These are phyloP conservation scores for Mycosarcoma mackinlayi DNA, from an alignment of 1,284 basidiomycete genomes.

Conservation along the genomic window DNA sequence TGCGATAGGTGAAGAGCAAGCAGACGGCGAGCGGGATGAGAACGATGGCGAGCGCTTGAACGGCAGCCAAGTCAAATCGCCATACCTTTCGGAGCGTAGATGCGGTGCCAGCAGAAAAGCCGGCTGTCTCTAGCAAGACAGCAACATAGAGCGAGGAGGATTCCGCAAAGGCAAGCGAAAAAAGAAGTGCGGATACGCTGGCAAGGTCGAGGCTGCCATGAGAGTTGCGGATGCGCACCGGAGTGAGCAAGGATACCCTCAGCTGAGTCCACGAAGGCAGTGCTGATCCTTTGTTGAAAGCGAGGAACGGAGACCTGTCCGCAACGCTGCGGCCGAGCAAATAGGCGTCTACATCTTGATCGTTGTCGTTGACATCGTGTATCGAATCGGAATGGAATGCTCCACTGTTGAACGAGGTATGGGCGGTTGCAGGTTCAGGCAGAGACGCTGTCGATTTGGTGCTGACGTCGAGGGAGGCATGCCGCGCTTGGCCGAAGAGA, in stretches of 20 bases:
- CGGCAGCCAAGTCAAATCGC: conserved; percentile 43
- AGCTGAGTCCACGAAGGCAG: conserved; percentile 25
- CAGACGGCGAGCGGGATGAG: conserved; percentile 54
- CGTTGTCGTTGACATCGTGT: conserved; percentile 31
- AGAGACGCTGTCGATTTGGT: conserved; percentile 12
- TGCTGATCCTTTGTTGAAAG: conserved; percentile 20
- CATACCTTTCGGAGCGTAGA: conserved; percentile 27
- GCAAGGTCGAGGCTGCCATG: conserved; percentile 34
- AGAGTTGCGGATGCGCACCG: conserved; percentile 26
- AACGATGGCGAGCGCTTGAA: conserved; percentile 31
- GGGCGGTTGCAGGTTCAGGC: conserved; percentile 30
- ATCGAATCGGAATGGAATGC: conserved; percentile 19
- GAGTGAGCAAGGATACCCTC: conserved; percentile 18
- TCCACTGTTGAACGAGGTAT: neutral
- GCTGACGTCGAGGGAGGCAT: conserved; percentile 56
- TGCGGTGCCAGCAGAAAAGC: conserved; percentile 32
- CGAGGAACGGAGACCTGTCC: conserved; percentile 35
- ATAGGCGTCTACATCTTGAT: no score
- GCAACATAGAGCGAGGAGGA: conserved; percentile 54
- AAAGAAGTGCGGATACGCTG: conserved; percentile 49
- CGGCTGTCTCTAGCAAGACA: conserved; percentile 59
- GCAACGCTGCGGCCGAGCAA: conserved; percentile 10
- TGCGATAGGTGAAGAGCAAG: conserved; percentile 54
- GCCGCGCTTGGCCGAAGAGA: conserved; percentile 58
- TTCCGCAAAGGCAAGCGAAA: conserved; percentile 62